phyloP scores from a whole-genome alignment of 352 stramenopile species.

The Phytophthora fragariaefolia region DNA sequence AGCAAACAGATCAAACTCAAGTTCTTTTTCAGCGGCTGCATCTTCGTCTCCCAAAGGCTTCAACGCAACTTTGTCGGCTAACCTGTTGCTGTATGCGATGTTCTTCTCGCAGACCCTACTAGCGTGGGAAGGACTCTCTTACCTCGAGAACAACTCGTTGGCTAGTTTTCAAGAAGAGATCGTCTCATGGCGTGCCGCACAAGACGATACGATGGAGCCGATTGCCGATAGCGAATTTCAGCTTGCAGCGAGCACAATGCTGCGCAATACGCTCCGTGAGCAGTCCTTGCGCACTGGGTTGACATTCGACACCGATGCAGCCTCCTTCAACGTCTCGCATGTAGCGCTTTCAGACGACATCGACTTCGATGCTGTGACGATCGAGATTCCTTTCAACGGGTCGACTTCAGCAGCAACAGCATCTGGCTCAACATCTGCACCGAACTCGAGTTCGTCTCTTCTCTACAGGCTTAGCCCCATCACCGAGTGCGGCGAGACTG shows the following conservation, averaged over 20 bases:
- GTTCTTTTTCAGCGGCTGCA: no score
- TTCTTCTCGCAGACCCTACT: conserved; percentile 43
- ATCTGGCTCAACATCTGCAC: conserved; percentile 14
- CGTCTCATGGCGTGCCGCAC: conserved; percentile 14
- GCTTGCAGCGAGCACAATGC: conserved; percentile 21
- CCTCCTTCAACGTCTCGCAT: conserved; percentile 39
- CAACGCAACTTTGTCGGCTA: conserved; percentile 32
- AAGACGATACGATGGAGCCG: not conserved
- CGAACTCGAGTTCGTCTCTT: conserved; percentile 7
- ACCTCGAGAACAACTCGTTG: conserved; percentile 31
- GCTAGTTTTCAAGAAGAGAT: conserved; percentile 28
- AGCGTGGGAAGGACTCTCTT: conserved; percentile 38
- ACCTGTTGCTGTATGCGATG: conserved; percentile 47
- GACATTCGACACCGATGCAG: conserved; percentile 23
- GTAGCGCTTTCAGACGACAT: conserved; percentile 38
- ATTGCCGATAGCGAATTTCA: conserved; percentile 20
- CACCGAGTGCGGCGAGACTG: conserved; percentile 36
- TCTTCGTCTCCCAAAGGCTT: conserved; percentile 5
- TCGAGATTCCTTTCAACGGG: conserved; percentile 45
- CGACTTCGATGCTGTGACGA: conserved; percentile 47
- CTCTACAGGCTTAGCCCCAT: conserved; percentile 23
- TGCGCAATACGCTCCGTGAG: conserved; percentile 25
- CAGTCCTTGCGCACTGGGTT: conserved; percentile 28
- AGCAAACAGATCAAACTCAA: not conserved
- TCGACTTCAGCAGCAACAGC: conserved; percentile 6